Percentiles rank a stretch among this genome's conserved stretches.
Evolutionary conservation across 805 yeast species (phyloP).

Genomic region (Groenewaldozyma tartarivorans): DNA sequence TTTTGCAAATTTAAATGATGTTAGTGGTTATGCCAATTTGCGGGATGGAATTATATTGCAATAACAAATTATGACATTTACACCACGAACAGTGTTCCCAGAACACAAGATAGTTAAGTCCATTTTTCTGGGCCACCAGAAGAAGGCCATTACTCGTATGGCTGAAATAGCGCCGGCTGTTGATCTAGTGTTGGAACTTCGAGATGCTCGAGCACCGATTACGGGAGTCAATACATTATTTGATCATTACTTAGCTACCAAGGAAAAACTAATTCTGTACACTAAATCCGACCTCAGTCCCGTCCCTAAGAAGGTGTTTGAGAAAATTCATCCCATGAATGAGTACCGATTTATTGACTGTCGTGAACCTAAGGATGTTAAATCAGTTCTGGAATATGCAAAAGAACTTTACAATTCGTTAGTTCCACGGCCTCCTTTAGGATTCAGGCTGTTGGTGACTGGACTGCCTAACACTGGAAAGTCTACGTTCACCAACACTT

Average conservation of each 20-base stretch:
- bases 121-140: constrained; percentile 88
- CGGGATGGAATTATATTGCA: no score
- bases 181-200: constrained; percentile 70
- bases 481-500: constrained; percentile 70
- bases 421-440: constrained; percentile 74
- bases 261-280: constrained; percentile 55
- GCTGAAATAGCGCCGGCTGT: constrained; percentile 65
- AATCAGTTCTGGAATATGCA: constrained; percentile 40
- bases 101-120: constrained; percentile 57
- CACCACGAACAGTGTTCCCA: constrained; percentile 70
- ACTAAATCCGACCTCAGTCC: constrained; percentile 63
- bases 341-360: constrained; percentile 54
- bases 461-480: constrained; percentile 99
- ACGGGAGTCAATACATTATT: constrained; percentile 74
- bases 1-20: no score
- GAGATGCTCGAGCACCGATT: constrained; percentile 87
- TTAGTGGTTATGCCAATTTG: no score
- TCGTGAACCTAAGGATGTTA: constrained; percentile 41
- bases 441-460: constrained; percentile 62
- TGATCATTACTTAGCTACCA: constrained; percentile 50
- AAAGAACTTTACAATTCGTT: constrained; percentile 33
- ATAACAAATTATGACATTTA: no score
- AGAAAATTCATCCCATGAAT: constrained; percentile 38
- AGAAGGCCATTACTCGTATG: constrained; percentile 61
- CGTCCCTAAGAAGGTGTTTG: constrained; percentile 32